These are phyloP conservation scores for Danielia reshetovae DNA, from an alignment of 805 yeast species.

Conservation along the genomic window DNA sequence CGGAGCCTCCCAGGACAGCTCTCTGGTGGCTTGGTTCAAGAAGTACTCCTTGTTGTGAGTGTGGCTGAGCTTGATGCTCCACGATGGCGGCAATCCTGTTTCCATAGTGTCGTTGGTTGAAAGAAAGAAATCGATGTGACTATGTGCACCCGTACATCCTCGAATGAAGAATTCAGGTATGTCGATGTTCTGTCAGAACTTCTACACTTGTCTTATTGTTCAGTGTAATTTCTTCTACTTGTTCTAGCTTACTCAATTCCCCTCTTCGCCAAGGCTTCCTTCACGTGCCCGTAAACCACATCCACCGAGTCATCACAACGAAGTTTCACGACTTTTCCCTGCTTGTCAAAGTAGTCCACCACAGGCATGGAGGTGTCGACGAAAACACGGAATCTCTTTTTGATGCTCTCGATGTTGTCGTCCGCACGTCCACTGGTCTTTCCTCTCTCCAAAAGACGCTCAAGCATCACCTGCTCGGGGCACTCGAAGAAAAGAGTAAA, in stretches of 20 bases:
- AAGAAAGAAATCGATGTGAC: neutral
- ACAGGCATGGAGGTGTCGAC: conserved; percentile 92
- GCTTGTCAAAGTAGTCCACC: conserved; percentile 72
- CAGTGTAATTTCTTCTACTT: too few relatives aligned
- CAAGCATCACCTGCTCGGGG: conserved; percentile 78
- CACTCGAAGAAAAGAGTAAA: conserved; percentile 77
- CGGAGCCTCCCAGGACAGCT: conserved; percentile 91
- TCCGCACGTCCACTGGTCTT: conserved; percentile 93
- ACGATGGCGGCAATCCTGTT: conserved; percentile 82
- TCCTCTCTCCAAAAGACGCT: conserved; percentile 83
- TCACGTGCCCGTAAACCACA: conserved; percentile 66
- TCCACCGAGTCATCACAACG: conserved; percentile 80
- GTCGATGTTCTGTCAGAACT: too few relatives aligned
- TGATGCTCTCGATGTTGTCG: conserved; percentile 87
- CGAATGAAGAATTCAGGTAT: too few relatives aligned
- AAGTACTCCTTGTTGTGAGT: conserved; percentile 84
- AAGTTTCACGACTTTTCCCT: conserved; percentile 71
- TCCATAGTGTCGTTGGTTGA: conserved; percentile 19
- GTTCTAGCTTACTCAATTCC: too few relatives aligned
- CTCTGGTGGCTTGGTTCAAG: conserved; percentile 62
- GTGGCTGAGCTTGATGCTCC: conserved; percentile 77
- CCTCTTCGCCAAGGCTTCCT: conserved; percentile 51
- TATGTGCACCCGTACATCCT: neutral
- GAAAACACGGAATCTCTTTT: conserved; percentile 83
- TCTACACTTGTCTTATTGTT: too few relatives aligned